Conservation (phyloP, 495 filamentous ascomycete species). For the Sphaerosporella brunnea region DNA sequence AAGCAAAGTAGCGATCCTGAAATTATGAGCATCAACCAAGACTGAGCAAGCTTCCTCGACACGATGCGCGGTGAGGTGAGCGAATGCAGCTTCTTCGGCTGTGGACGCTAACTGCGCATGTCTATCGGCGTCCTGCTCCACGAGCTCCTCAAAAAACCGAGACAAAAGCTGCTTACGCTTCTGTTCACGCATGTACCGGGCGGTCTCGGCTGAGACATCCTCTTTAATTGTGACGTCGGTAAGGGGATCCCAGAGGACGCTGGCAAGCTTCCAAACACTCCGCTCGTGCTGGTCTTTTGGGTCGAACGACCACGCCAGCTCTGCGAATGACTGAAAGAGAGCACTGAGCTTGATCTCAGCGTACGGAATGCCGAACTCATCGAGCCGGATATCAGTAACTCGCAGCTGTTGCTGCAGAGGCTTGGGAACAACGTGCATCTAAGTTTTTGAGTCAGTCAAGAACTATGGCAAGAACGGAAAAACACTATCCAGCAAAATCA, state of each 20-base stretch:
- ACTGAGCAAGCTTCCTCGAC: conserved; percentile 64
- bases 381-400: conserved; percentile 26
- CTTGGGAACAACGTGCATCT: conserved; percentile 24
- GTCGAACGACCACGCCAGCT: conserved; percentile 20
- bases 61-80: conserved; percentile 56
- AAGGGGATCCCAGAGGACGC: conserved; percentile 67
- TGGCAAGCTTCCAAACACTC: conserved; percentile 57
- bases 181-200: conserved; percentile 21
- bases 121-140: conserved; percentile 37
- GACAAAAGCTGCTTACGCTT: conserved; percentile 37
- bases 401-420: conserved; percentile 31
- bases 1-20: conserved; percentile 65
- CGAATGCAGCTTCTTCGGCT: conserved; percentile 67
- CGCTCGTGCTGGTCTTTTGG: conserved; percentile 35
- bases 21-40: conserved; percentile 53
- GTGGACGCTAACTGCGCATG: conserved; percentile 36
- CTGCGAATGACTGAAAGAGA: conserved; percentile 16
- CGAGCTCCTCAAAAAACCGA: conserved; percentile 44
- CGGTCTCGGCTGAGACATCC: conserved; percentile 28
- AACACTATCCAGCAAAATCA: conserved; percentile 4
- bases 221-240: conserved; percentile 34
- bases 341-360: conserved; percentile 26
- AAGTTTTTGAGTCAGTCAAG: too few species aligned
- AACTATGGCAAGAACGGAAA: conserved; percentile 9
- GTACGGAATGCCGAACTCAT: conserved; percentile 32